Conservation (phyloP, 495 filamentous ascomycete genomes). For the Neurospora sp. region DNA sequence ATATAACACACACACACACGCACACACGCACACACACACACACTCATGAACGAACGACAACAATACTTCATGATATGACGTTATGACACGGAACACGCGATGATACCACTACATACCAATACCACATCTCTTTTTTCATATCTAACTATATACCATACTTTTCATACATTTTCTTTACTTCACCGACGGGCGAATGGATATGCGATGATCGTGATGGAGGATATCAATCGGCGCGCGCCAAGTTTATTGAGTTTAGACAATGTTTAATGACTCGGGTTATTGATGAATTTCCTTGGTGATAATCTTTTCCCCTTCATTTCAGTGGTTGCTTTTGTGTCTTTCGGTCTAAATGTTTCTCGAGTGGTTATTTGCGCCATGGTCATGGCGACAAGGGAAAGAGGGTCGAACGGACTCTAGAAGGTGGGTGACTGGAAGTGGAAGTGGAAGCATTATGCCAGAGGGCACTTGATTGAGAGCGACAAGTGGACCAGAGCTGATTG, state of each 20-base stretch:
- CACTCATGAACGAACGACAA: not conserved
- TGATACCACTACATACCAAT: not conserved
- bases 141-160: not conserved
- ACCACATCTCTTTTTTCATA: not conserved
- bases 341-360: not conserved
- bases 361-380: not conserved
- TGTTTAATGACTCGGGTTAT: not conserved
- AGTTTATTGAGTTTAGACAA: not conserved
- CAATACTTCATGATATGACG: not conserved
- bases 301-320: not conserved
- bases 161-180: not conserved
- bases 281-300: not conserved
- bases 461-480: not conserved
- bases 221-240: not conserved
- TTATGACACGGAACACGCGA: not conserved
- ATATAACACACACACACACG: not conserved
- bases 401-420: not conserved
- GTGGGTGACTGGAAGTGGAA: not conserved
- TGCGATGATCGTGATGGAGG: not conserved
- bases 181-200: not conserved
- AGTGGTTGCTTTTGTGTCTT: not conserved
- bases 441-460: not conserved
- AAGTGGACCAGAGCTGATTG: not conserved
- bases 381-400: not conserved
- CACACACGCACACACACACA: not conserved